A percentile compares a stretch with the other conserved stretches of the same genome.
Conservation (phyloP, 345 rosid species). For the Stellera chamaejasme region DNA sequence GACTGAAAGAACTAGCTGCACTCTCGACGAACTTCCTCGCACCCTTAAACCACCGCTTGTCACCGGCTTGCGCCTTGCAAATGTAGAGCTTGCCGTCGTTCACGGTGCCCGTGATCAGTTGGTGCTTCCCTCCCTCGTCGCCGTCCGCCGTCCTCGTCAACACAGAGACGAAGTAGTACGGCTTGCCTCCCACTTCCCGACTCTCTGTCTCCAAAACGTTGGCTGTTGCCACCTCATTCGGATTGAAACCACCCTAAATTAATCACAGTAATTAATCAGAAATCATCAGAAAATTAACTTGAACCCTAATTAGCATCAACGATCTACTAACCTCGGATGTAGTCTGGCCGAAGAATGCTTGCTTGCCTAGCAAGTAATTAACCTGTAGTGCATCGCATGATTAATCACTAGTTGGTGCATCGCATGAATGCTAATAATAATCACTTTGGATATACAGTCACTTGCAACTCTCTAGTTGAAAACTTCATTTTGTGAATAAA, state of each 20-base stretch:
- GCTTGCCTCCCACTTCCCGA: conserved; percentile 32
- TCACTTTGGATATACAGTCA: too few species aligned
- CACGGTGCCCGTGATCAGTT: conserved; percentile 60
- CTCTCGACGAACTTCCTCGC: conserved; percentile 70
- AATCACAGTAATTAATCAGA: neutral
- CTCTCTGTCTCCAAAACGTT: conserved; percentile 62
- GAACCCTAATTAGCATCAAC: neutral
- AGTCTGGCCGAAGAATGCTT: conserved; percentile 58
- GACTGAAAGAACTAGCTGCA: conserved; percentile 59
- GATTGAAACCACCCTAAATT: conserved; percentile 76
- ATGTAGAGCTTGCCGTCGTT: conserved; percentile 73
- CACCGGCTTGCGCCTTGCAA: conserved; percentile 96
- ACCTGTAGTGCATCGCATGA: conserved; percentile 36
- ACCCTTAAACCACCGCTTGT: conserved; percentile 99
- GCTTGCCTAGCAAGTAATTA: conserved; percentile 79
- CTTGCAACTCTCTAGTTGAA: too few species aligned
- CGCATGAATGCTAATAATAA: too few species aligned
- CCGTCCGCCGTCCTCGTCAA: conserved; percentile 98
- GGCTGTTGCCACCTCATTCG: conserved; percentile 64
- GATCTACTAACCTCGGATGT: conserved; percentile 54
- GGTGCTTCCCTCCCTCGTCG: conserved; percentile 96
- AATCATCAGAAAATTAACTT: neutral
- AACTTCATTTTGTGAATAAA: too few species aligned
- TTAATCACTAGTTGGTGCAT: too few species aligned
- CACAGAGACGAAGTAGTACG: conserved; percentile 57